Conservation (phyloP, 495 filamentous ascomycete genomes). For the Aspergillus bridgeri region DNA sequence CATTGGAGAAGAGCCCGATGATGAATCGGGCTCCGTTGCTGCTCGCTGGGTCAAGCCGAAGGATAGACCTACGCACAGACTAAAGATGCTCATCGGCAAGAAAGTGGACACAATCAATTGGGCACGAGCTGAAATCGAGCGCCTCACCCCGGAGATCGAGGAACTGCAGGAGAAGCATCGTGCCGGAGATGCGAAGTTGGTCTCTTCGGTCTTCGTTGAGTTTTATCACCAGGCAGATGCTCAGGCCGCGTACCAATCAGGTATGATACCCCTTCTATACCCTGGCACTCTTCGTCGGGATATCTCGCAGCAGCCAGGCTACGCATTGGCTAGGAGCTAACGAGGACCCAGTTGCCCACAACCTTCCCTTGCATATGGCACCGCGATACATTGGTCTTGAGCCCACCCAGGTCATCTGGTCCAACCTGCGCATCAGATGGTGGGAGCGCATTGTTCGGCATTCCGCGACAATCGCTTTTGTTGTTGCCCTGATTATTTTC, state of each 20-base stretch:
- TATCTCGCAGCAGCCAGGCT: slow-evolving; percentile 2
- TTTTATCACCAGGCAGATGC: slow-evolving; percentile 78
- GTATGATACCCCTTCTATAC: slow-evolving; percentile 9
- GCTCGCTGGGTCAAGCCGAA: slow-evolving; percentile 75
- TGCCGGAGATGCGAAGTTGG: slow-evolving; percentile 62
- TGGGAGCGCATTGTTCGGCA: slow-evolving; percentile 76
- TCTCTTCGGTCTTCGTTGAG: slow-evolving; percentile 70
- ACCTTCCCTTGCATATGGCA: slow-evolving; percentile 89
- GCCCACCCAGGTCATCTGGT: slow-evolving; percentile 87
- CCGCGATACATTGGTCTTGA: slow-evolving; percentile 84
- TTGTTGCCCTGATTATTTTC: slow-evolving; percentile 81
- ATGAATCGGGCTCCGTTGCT: slow-evolving; percentile 71
- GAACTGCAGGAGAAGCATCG: slow-evolving; percentile 70
- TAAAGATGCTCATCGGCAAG: slow-evolving; percentile 76
- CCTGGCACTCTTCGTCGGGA: background rate
- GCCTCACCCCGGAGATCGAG: slow-evolving; percentile 75
- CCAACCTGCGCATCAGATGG: slow-evolving; percentile 81
- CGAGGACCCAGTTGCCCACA: slow-evolving; percentile 62
- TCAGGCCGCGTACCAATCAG: slow-evolving; percentile 73
- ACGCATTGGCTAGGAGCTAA: background rate
- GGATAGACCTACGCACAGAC: slow-evolving; percentile 80
- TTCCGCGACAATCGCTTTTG: slow-evolving; percentile 64
- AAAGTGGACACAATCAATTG: slow-evolving; percentile 87
- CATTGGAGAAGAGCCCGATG: slow-evolving; percentile 51
- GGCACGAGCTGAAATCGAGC: slow-evolving; percentile 77